These are phyloP conservation scores for Lenwebbia sp. DNA, from an alignment of 345 rosid species.

Conservation along the genomic window DNA sequence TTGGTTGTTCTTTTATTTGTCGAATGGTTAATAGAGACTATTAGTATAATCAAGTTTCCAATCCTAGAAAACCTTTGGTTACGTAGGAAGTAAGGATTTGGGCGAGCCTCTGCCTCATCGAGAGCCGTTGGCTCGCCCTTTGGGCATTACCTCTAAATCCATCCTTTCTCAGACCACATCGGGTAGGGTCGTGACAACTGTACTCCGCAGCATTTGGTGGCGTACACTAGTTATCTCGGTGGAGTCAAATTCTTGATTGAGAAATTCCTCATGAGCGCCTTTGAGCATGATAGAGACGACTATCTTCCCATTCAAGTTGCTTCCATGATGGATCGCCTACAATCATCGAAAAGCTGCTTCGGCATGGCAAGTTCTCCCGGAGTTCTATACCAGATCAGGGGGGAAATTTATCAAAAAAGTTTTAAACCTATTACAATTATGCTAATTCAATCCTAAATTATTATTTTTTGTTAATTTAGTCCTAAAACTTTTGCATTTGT, in stretches of 20 bases:
- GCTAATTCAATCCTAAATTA: too few relatives aligned
- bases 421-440: too few relatives aligned
- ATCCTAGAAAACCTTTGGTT: background rate
- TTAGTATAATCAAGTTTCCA: background rate
- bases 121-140: background rate
- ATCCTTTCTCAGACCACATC: rapidly evolving
- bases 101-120: rapidly evolving
- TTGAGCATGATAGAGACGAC: background rate
- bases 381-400: too few relatives aligned
- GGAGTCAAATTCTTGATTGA: too few relatives aligned
- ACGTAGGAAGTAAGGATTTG: background rate
- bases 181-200: background rate
- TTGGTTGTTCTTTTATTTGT: background rate
- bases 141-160: background rate
- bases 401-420: too few relatives aligned
- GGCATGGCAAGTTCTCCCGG: too few relatives aligned
- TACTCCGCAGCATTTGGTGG: background rate
- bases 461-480: too few relatives aligned
- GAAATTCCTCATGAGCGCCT: background rate
- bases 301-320: background rate
- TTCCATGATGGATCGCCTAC: rapidly evolving
- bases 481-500: too few relatives aligned
- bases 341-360: too few relatives aligned
- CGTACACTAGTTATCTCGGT: too few relatives aligned
- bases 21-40: too few relatives aligned